Base-by-base conservation (phyloP, 1,284 basidiomycete genomes). In the Rhodotorula sp. region DNA sequence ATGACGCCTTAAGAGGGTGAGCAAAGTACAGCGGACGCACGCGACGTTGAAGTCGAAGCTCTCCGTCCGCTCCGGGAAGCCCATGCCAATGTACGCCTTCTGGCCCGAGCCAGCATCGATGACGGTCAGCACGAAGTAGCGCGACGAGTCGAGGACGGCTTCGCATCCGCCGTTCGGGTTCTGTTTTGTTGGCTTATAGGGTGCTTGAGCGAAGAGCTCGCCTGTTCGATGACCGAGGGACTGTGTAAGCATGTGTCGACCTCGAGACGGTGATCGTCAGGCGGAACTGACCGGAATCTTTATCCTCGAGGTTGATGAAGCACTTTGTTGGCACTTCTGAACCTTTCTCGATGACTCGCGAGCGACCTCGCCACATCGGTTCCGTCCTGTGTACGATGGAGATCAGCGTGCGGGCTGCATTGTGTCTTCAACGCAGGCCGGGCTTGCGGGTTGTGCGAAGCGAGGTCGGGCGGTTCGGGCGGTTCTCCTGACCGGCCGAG, bases 1-100 rank as follows among this genome's bases (percentile, higher is more conserved):
- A 10, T 34, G 10, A 34, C 34, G 34, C 34, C 6, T 34, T 10
- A 34, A 34, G 34, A 34, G 34, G 40, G 16, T 18, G 40, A 44
- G 40, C 40, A 13, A 13, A 44, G 40, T 13, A 44, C 26, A 30
- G 11, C 18, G 24, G 10, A 88, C 81, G 93, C 92, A 78, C 97
- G 95, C 92, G 62, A 97, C 93, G 78, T 92, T 92, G 81, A 95
- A 95, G 81, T 95, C 93, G 80, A 96, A 96, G 73, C 90, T 90
- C 77, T 96, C 94, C 40, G 90, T 86, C 34, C 94, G 86, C 79
- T 97, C 94, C 26, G 87, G 86, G 79, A 96, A 97, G 13, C 77
- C 94, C 86, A 96, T 89, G 6, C 94, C 94, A 68, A 97, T 91
- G 78, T 92, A 95, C 18, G 70, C 72, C 26, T 64, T 62, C 18